Evolutionary conservation across 257 asterid genomes (phyloP).

Genomic region (Solanum commersonii): DNA sequence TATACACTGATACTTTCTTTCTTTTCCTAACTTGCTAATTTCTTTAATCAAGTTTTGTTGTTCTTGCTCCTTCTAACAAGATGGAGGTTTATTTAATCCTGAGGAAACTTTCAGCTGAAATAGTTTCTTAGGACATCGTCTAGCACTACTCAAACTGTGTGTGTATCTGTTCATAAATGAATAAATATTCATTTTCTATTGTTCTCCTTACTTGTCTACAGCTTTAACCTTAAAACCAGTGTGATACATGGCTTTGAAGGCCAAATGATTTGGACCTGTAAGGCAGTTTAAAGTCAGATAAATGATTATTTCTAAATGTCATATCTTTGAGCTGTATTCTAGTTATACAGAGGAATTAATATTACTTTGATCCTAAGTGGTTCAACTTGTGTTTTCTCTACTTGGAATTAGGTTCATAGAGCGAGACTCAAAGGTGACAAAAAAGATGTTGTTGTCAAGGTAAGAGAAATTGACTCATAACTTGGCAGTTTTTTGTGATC

Average conservation of each 20-base stretch:
- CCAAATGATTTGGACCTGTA: background rate
- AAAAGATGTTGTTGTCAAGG: slow-evolving; percentile 89
- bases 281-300: background rate
- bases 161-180: background rate
- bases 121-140: background rate
- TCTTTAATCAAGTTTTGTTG: background rate
- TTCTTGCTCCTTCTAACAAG: background rate
- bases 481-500: background rate
- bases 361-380: background rate
- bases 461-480: slow-evolving; percentile 12
- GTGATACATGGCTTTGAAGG: background rate
- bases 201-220: background rate
- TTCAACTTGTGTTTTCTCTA: background rate
- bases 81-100: background rate
- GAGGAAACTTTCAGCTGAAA: background rate
- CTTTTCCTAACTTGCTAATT: background rate
- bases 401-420: slow-evolving; percentile 60
- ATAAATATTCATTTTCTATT: background rate
- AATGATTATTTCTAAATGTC: background rate
- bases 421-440: slow-evolving; percentile 74
- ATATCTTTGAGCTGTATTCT: background rate
- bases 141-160: background rate
- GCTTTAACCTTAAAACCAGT: background rate
- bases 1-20: background rate
- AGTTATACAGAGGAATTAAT: background rate